phyloP scores from a whole-genome alignment of 805 yeast genomes.

The Starmerella floris region DNA sequence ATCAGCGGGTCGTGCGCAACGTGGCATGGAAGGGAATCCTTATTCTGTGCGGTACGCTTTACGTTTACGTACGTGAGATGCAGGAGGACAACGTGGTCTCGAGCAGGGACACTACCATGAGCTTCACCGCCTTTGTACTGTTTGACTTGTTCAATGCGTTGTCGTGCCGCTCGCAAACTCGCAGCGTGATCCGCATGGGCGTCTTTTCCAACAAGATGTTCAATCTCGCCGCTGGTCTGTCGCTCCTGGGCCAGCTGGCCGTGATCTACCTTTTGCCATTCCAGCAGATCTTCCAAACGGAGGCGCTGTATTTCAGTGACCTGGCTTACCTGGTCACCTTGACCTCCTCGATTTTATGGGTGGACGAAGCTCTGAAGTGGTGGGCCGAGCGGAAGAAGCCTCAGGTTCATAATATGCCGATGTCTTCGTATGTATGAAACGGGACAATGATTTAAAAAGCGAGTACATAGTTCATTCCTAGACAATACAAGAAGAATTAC shows the following conservation, averaged over 20 bases:
- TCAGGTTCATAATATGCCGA: conserved; percentile 5
- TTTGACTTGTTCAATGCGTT: conserved; percentile 96
- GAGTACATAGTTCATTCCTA: not conserved
- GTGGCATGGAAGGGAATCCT: conserved; percentile 64
- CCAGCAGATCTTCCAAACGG: conserved; percentile 89
- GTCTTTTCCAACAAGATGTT: conserved; percentile 71
- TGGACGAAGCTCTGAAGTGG: conserved; percentile 69
- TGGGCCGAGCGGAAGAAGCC: conserved; percentile 10
- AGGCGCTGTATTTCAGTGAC: conserved; percentile 64
- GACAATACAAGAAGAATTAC: too few species aligned
- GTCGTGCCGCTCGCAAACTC: conserved; percentile 77
- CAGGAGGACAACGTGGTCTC: conserved; percentile 61
- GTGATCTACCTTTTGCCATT: conserved; percentile 90
- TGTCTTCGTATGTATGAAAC: not conserved
- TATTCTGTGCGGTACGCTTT: conserved; percentile 74
- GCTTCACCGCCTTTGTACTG: conserved; percentile 90
- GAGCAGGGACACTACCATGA: conserved; percentile 96
- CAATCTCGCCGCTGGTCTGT: conserved; percentile 80
- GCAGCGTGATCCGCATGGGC: conserved; percentile 74
- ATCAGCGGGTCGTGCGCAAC: conserved; percentile 52
- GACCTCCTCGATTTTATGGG: conserved; percentile 71
- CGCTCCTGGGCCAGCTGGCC: conserved; percentile 78
- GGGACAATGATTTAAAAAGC: not conserved
- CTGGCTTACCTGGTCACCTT: conserved; percentile 46
- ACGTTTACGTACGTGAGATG: conserved; percentile 78